Evolutionary conservation across 495 filamentous ascomycete genomes (phyloP).

Genomic region (Xylaria longipes): DNA sequence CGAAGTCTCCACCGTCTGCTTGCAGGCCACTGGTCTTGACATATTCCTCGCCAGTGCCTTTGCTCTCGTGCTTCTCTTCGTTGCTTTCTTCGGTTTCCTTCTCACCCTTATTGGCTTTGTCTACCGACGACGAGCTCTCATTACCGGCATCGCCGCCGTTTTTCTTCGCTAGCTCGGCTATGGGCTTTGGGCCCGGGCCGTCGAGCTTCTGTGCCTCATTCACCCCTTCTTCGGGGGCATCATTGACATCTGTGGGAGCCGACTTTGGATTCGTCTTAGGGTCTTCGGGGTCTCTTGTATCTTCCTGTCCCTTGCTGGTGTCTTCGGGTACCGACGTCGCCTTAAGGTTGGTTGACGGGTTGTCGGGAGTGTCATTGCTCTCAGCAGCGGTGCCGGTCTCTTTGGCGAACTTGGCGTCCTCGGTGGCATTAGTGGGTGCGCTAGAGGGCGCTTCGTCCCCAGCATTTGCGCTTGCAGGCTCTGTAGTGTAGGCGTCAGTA

Average conservation of each 20-base stretch:
- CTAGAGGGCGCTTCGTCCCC: slow-evolving; percentile 6
- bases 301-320: slow-evolving; percentile 45
- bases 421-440: slow-evolving; percentile 17
- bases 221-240: slow-evolving; percentile 37
- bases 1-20: slow-evolving; percentile 64
- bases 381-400: slow-evolving; percentile 31
- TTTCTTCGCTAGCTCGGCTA: slow-evolving; percentile 49
- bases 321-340: slow-evolving; percentile 35
- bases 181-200: slow-evolving; percentile 50
- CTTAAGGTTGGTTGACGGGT: slow-evolving; percentile 37
- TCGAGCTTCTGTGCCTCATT: slow-evolving; percentile 44
- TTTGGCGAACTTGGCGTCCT: slow-evolving; percentile 35
- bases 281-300: slow-evolving; percentile 44
- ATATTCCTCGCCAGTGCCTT: slow-evolving; percentile 59
- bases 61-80: slow-evolving; percentile 44
- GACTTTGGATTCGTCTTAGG: slow-evolving; percentile 40
- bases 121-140: background rate
- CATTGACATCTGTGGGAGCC: slow-evolving; percentile 38
- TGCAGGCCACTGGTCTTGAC: slow-evolving; percentile 59
- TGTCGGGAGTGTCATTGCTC: slow-evolving; percentile 29
- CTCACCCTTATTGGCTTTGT: background rate
- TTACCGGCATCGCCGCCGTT: slow-evolving; percentile 50
- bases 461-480: slow-evolving; percentile 25
- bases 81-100: slow-evolving; percentile 27
- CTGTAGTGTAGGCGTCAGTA: slow-evolving; percentile 27